Evolutionary conservation across 768 basidiomycete genomes (phyloP), one percentile per base, ranked within the genome.

Genomic region (Tricholoma matsutake): DNA sequence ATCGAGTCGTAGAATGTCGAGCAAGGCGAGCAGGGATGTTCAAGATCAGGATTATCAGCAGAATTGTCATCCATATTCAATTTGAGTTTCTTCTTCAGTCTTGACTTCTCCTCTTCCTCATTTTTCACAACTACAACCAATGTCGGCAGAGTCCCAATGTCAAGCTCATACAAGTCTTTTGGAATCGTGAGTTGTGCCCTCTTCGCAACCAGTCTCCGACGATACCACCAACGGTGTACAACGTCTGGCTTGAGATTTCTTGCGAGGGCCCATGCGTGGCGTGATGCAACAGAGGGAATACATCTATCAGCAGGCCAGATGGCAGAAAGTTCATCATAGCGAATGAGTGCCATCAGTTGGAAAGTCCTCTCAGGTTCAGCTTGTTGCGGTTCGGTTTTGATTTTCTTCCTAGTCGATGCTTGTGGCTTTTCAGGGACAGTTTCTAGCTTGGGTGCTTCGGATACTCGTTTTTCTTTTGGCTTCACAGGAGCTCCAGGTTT

Each of bases 181-280:
- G 74, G 75, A 32, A 77, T 69, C 18, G 25, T 57, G n/a, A 73
- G 60, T 0, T 64, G 58, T 6, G 66, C 56, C 59, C 71, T 75
- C 60, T 68, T 73, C 4, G 72, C 74, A 22, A 63, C 28, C 13
- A 59, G 65, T 39, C 73, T 72, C 25, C 75, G 74, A 25, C 74
- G 70, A 55, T 73, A 73, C 71, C 73, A 79, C 78, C 79, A 81
- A 10, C 61, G 66, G 61, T 79, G 67, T 1, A 79, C 76, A 16
- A 65, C 60, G 5, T 35, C 60, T 6, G 76, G 77, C 28, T 71
- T 68, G 55, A 79, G 49, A 41, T 73, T 71, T 10, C 78, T 72
- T 7, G 78, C 78, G 16, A 71, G 63, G 5, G 76, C 73, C 79
- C 79, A 79, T 7, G 73, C 70, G 11, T 72, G 70, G 4, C 78